Base-by-base conservation (phyloP, 768 basidiomycete genomes). In the Wakefieldia striispora region DNA sequence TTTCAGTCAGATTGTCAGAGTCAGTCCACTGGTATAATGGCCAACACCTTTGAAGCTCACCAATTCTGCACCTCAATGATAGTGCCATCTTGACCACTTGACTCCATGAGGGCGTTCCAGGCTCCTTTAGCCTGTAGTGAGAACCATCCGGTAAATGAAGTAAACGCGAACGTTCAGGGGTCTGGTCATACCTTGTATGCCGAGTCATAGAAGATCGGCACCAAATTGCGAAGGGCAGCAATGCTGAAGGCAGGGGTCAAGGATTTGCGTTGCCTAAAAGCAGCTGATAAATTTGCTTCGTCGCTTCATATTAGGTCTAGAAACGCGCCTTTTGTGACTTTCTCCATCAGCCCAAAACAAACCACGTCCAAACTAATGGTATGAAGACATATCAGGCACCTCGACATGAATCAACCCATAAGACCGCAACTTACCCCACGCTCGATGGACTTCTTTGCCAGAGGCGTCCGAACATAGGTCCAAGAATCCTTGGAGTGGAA, bases 11-110 rank as follows among this genome's bases (percentile, higher is more conserved):
- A 20, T 9, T 1, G 6, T 19, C n/a, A n/a, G n/a, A n/a, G n/a
- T n/a, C n/a, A n/a, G n/a, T n/a, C n/a, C n/a, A n/a, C n/a, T 2
- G 21, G 14, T 26, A 26, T 1, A 24, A 11, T 17, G 34, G 9
- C 23, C 7, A n/a, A 9, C 9, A 13, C 26, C n/a, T 12, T 23
- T 16, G 26, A 19, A 26, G 33, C 56, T 38, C 36, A 60, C 65
- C 74, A 74, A 17, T 45, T 59, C 42, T 74, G 66, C 1, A 74
- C 72, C 4, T 75, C 72, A 12, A 74, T 69, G n/a, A 73, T n/a
- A 0, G 56, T 57, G 10, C 62, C 50, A 1, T 47, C 56, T 8
- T 49, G 46, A 2, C 47, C 45, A n/a, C 42, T 50, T 27, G 58
- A 50, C 50, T 65, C 63, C 0, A 67, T 57, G 13, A 61, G 51